These are phyloP conservation scores for Fonsecaea pedrosoi DNA, from an alignment of 2,329 filamentous ascomycete species.

Conservation along the genomic window DNA sequence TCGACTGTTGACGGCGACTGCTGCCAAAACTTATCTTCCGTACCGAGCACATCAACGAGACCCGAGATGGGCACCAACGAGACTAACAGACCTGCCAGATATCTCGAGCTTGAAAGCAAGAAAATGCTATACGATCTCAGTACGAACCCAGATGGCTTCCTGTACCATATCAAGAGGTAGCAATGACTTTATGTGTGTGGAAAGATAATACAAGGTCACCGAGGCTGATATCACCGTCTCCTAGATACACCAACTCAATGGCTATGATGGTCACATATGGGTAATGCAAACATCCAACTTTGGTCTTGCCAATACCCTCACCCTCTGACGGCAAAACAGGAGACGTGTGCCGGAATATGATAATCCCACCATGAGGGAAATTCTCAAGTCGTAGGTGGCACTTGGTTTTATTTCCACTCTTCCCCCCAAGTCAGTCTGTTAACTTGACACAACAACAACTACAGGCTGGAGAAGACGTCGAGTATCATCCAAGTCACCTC, in stretches of 20 bases:
- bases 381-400: neutral
- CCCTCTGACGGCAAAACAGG: neutral
- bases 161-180: neutral
- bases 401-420: neutral
- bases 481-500: neutral
- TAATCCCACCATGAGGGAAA: neutral
- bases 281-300: neutral
- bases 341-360: neutral
- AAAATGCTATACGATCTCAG: neutral
- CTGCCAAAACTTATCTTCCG: neutral
- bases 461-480: neutral
- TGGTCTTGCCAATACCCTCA: too few species aligned
- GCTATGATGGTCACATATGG: neutral
- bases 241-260: neutral
- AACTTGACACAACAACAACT: neutral
- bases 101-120: neutral
- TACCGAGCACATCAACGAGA: neutral
- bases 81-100: neutral
- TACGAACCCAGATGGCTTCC: neutral
- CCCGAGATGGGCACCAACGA: neutral
- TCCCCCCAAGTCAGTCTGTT: neutral
- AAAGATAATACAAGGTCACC: neutral
- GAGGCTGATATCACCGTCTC: neutral
- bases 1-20: neutral
- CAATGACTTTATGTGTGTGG: neutral